Evolutionary conservation across 495 filamentous ascomycete genomes (phyloP).

Genomic region (Penicillium cinerascens): DNA sequence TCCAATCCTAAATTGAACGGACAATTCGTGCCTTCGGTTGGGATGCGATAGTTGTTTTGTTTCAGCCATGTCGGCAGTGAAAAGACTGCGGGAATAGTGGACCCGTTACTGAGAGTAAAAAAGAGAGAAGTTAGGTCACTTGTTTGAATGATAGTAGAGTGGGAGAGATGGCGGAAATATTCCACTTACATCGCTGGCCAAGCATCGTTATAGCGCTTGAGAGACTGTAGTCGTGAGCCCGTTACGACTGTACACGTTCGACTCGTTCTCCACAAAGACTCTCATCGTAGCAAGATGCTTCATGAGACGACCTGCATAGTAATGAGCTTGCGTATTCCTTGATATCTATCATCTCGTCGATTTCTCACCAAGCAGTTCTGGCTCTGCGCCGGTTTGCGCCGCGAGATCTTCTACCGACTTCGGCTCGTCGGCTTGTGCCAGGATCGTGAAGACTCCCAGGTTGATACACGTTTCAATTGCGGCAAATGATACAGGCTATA

Average conservation of each 20-base stretch:
- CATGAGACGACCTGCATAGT: slow-evolving; percentile 25
- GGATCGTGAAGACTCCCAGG: slow-evolving; percentile 24
- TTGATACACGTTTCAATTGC: slow-evolving; percentile 25
- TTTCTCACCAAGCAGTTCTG: slow-evolving; percentile 22
- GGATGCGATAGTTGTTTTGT: slow-evolving; percentile 21
- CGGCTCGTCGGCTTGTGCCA: slow-evolving; percentile 22
- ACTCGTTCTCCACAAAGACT: slow-evolving; percentile 33
- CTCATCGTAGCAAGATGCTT: slow-evolving; percentile 45
- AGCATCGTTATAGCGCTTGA: slow-evolving; percentile 14
- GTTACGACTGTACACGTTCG: slow-evolving; percentile 37
- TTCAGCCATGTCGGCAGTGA: slow-evolving; percentile 21
- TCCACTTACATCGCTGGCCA: slow-evolving; percentile 13
- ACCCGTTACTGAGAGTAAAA: neutral
- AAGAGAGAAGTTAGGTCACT: too few species aligned
- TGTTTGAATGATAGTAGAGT: too few species aligned
- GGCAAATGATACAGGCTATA: slow-evolving; percentile 16
- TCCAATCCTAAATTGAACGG: slow-evolving; percentile 18
- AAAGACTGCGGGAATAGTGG: slow-evolving; percentile 1
- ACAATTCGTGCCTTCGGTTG: slow-evolving; percentile 21
- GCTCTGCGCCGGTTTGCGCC: slow-evolving; percentile 21
- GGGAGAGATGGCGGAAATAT: neutral
- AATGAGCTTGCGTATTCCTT: neutral
- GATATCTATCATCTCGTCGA: neutral
- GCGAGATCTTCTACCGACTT: slow-evolving; percentile 24
- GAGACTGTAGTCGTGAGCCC: slow-evolving; percentile 35